These are phyloP conservation scores for Nannizziopsis barbatae DNA, from an alignment of 2,329 filamentous ascomycete genomes.

Conservation along the genomic window DNA sequence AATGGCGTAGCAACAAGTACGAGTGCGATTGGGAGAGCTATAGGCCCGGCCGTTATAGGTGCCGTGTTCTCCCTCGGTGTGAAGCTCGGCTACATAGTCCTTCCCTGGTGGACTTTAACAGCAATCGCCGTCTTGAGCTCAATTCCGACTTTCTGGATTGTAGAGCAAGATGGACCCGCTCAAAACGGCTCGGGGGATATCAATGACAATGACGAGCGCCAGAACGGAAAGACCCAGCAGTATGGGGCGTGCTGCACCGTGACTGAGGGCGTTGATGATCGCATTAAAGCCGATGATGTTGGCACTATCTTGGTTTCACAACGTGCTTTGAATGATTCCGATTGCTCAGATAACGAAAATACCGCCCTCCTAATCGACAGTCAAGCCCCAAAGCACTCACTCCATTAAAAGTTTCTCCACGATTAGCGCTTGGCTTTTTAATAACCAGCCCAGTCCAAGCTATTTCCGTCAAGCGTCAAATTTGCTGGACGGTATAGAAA, in stretches of 20 bases:
- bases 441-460: too few species aligned
- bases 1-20: constrained; percentile 84
- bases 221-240: neutral
- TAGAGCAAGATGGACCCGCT: constrained; percentile 59
- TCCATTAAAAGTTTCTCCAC: too few species aligned
- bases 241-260: neutral
- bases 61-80: constrained; percentile 65
- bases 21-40: constrained; percentile 65
- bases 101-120: constrained; percentile 72
- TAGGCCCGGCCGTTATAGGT: constrained; percentile 65
- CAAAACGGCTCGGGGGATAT: constrained; percentile 25
- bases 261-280: neutral
- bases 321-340: neutral
- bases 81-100: constrained; percentile 60
- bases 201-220: constrained; percentile 6
- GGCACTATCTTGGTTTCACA: neutral
- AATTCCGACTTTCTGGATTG: constrained; percentile 61
- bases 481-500: too few species aligned
- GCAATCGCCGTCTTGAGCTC: constrained; percentile 53
- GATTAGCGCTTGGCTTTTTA: too few species aligned
- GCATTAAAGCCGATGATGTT: neutral
- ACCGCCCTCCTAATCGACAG: neutral
- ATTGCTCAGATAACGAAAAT: neutral
- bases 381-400: too few species aligned
- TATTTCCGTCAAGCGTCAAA: too few species aligned